Evolutionary conservation across 352 stramenopile genomes (phyloP).

Genomic region (Globisporangium abappressorium): DNA sequence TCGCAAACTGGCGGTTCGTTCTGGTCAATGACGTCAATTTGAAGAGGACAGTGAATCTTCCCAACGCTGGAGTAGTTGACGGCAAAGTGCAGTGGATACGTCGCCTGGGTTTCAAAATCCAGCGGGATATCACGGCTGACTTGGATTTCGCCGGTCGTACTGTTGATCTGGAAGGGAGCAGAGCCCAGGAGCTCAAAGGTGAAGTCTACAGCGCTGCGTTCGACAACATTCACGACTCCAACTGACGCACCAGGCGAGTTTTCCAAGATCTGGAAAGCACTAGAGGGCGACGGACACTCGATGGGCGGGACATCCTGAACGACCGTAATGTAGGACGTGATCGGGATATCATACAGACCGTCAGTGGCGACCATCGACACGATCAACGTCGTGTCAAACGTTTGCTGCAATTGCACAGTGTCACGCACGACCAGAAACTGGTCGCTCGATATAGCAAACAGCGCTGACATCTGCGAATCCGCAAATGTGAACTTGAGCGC

Average conservation of each 20-base stretch:
- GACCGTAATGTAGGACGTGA: slow-evolving; percentile 23
- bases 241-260: slow-evolving; percentile 10
- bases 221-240: slow-evolving; percentile 3
- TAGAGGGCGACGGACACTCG: slow-evolving; percentile 16
- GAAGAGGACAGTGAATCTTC: slow-evolving; percentile 39
- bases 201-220: background rate
- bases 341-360: slow-evolving; percentile 20
- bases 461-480: background rate
- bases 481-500: background rate
- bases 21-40: slow-evolving; percentile 40
- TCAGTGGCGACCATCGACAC: slow-evolving; percentile 14
- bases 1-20: slow-evolving; percentile 45
- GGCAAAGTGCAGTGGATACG: slow-evolving; percentile 34
- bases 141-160: slow-evolving; percentile 28
- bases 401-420: background rate
- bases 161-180: slow-evolving; percentile 37
- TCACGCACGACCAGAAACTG: slow-evolving; percentile 11
- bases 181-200: slow-evolving; percentile 10
- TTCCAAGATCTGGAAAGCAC: slow-evolving; percentile 10
- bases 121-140: slow-evolving; percentile 27
- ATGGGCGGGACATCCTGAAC: slow-evolving; percentile 33
- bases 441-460: slow-evolving; percentile 12
- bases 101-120: slow-evolving; percentile 34
- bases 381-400: background rate
- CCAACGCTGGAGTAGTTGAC: slow-evolving; percentile 28